phyloP scores from a whole-genome alignment of 768 basidiomycete species.

The Boletus vermiculosoides region DNA sequence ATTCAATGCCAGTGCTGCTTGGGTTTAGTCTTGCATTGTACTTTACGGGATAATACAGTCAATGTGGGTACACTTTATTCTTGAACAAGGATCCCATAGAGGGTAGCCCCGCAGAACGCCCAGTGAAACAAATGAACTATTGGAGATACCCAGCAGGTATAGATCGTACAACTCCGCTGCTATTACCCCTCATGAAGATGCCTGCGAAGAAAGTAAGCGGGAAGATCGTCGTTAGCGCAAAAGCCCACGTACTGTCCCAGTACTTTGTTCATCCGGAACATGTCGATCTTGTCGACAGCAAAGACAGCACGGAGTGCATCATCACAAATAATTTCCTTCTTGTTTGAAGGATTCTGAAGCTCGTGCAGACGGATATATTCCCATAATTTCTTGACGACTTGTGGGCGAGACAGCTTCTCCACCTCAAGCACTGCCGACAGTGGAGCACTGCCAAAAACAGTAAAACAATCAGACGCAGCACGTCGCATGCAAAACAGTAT shows the following conservation, averaged over 20 bases:
- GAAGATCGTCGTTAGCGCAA: not conserved
- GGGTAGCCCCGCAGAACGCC: not conserved
- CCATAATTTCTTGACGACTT: constrained; percentile 91
- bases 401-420: constrained; percentile 76
- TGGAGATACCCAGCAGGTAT: constrained; percentile 4
- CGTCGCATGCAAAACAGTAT: not conserved
- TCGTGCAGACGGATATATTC: constrained; percentile 78
- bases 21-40: constrained; percentile 8
- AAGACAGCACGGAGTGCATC: constrained; percentile 70
- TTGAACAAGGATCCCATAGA: not conserved
- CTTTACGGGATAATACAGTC: constrained; percentile 10
- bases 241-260: constrained; percentile 62
- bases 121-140: not conserved
- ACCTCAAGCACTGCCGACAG: constrained; percentile 67
- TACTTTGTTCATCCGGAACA: constrained; percentile 95
- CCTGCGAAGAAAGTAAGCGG: constrained; percentile 15
- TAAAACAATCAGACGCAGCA: constrained; percentile 3
- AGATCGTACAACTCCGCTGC: not conserved
- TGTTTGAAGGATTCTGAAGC: constrained; percentile 83
- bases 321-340: constrained; percentile 85
- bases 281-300: constrained; percentile 77
- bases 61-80: constrained; percentile 10
- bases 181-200: constrained; percentile 33
- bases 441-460: constrained; percentile 52
- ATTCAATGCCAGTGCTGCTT: constrained; percentile 2